These are phyloP conservation scores for Glutinoglossum americanum DNA, from an alignment of 495 filamentous ascomycete species.

Conservation along the genomic window DNA sequence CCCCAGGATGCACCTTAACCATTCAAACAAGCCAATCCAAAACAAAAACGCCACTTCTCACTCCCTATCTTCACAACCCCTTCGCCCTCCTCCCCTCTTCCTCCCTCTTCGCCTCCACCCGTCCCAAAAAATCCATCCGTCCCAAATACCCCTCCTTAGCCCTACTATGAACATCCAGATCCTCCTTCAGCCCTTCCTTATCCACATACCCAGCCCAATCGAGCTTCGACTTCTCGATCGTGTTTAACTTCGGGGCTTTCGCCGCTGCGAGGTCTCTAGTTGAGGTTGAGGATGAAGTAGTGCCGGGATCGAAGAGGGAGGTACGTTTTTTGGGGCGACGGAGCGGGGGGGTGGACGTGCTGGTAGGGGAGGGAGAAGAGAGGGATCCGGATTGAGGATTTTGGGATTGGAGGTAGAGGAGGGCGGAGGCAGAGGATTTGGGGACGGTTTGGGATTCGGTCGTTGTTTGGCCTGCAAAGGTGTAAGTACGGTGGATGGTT, in stretches of 20 bases:
- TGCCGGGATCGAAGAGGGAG: constrained; percentile 62
- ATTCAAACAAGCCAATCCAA: neutral
- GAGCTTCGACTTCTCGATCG: constrained; percentile 81
- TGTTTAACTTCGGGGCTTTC: constrained; percentile 57
- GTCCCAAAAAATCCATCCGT: constrained; percentile 72
- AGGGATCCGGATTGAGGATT: too few relatives aligned
- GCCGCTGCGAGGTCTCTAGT: constrained; percentile 11
- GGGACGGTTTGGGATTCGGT: constrained; percentile 66
- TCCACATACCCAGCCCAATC: constrained; percentile 95
- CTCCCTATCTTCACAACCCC: constrained; percentile 17
- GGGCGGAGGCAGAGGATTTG: constrained; percentile 61
- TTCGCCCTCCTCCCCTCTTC: constrained; percentile 46
- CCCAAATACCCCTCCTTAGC: constrained; percentile 64
- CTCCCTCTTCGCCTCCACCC: constrained; percentile 56
- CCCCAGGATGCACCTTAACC: neutral
- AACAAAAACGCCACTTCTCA: neutral
- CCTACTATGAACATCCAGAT: constrained; percentile 65
- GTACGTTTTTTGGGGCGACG: constrained; percentile 50
- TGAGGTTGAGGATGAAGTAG: constrained; percentile 17
- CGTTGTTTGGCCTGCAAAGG: constrained; percentile 72
- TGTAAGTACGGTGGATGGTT: constrained; percentile 71
- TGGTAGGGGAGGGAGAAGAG: too few relatives aligned
- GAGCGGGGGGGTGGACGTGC: constrained; percentile 17
- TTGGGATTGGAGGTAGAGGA: constrained; percentile 40
- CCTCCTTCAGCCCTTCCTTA: constrained; percentile 63